These are phyloP conservation scores for Russula brevipes DNA, from an alignment of 768 basidiomycete species.

Conservation along the genomic window DNA sequence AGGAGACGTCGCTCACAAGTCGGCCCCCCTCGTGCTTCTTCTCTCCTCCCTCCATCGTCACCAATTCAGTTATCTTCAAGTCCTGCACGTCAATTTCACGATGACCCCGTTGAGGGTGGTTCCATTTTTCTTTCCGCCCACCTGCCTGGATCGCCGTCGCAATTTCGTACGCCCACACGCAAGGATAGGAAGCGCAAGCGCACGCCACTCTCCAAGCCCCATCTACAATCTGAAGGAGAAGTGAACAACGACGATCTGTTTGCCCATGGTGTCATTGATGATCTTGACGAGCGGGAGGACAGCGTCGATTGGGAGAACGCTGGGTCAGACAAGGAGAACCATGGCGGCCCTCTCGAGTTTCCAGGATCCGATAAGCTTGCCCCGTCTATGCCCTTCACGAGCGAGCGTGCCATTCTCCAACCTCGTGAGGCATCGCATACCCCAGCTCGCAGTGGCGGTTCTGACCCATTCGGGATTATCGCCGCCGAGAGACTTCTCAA, in stretches of 20 bases:
- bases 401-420: constrained; percentile 25
- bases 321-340: constrained; percentile 26
- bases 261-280: constrained; percentile 19
- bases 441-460: constrained; percentile 13
- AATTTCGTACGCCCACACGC: constrained; percentile 22
- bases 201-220: constrained; percentile 8
- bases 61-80: constrained; percentile 17
- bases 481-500: constrained; percentile 24
- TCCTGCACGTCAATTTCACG: not conserved
- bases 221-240: constrained; percentile 8
- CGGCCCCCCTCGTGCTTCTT: not conserved
- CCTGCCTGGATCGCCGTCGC: constrained; percentile 8
- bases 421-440: constrained; percentile 9
- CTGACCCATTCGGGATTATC: constrained; percentile 25
- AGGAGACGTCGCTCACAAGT: constrained; percentile 7
- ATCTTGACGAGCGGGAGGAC: constrained; percentile 17
- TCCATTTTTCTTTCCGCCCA: constrained; percentile 8
- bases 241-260: constrained; percentile 22
- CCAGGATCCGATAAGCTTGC: constrained; percentile 10
- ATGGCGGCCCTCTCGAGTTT: not conserved
- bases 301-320: constrained; percentile 21
- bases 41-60: constrained; percentile 16
- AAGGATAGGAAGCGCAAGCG: constrained; percentile 16
- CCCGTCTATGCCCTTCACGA: constrained; percentile 2
- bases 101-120: not conserved